Percentiles rank a stretch among this genome's conserved stretches.
These are phyloP conservation scores for Solanum etuberosum DNA, from an alignment of 257 asterid genomes.

Conservation along the genomic window DNA sequence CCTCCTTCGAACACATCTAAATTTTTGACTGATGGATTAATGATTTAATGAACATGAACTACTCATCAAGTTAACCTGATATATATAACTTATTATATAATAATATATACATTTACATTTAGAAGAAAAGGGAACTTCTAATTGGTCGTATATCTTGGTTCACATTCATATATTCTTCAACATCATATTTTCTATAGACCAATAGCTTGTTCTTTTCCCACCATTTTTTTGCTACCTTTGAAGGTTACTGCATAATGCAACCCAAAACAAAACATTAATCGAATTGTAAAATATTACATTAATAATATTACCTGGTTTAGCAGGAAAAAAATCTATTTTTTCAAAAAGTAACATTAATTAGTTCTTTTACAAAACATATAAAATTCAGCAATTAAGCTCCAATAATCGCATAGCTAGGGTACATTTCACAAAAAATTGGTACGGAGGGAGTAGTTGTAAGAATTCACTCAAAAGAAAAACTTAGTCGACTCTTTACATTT, in stretches of 20 bases:
- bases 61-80: not conserved
- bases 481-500: no score
- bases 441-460: not conserved
- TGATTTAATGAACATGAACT: not conserved
- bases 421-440: not conserved
- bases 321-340: not conserved
- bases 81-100: not conserved
- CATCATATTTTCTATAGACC: conserved; percentile 17
- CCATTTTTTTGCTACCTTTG: conserved; percentile 36
- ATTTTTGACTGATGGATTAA: not conserved
- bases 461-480: not conserved
- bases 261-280: not conserved
- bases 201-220: conserved; percentile 35
- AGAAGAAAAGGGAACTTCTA: not conserved
- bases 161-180: conserved; percentile 11
- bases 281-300: not conserved
- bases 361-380: not conserved
- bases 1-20: not conserved
- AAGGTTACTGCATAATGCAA: conserved; percentile 25
- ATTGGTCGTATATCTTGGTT: not conserved
- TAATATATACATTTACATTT: not conserved
- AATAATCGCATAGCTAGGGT: not conserved
- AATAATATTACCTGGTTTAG: no score
- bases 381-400: not conserved
- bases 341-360: not conserved